Evolutionary conservation across 2,329 filamentous ascomycete species (phyloP), one percentile per base, ranked within the genome.

Genomic region (Cytospora paraplurivora): DNA sequence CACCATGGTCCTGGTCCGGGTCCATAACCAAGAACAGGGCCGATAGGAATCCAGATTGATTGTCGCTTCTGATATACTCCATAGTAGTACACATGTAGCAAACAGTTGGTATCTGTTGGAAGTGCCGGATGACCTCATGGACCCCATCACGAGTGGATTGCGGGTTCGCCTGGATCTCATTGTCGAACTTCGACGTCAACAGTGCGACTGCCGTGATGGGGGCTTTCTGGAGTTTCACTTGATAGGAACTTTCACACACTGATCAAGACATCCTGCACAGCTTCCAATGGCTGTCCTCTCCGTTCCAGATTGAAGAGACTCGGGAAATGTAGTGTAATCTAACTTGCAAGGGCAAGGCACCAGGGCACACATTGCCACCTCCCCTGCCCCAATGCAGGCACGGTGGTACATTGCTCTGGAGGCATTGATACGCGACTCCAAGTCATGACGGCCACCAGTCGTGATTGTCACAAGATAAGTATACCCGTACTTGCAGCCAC

Each of bases 21-120:
- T 35, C 17, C 56, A 19, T 60, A 38, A 38, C 59, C 51, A 54
- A 44, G 50, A 61, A 44, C 59, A 61, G 59, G 59, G 51, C 59
- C 59, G 59, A 61, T 55, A 49, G 51, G 38, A 49, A n/a, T 27
- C 17, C 17, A 32, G 34, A 44, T 35, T n/a, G 58, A 51, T 37
- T n/a, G 50, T 37, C 37, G 8, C 27, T 27, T 27, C 27, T 27
- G 27, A 27, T 27, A 4, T 27, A 27, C 27, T 27, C 27, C 27
- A 27, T 27, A 27, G 27, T 27, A 27, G 27, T 27, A 27, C 27
- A 27, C 4, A 27, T 27, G 27, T 27, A 27, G 27, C 2, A 27
- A 27, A 47, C 44, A 47, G 44, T 47, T 47, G 11, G 44, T 21
- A 7, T 47, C 44, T 47, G n/a, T 47, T 47, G 44, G 44, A 47